Conservation (phyloP, 768 basidiomycete genomes). For the Phylloporus rhodoxanthus region DNA sequence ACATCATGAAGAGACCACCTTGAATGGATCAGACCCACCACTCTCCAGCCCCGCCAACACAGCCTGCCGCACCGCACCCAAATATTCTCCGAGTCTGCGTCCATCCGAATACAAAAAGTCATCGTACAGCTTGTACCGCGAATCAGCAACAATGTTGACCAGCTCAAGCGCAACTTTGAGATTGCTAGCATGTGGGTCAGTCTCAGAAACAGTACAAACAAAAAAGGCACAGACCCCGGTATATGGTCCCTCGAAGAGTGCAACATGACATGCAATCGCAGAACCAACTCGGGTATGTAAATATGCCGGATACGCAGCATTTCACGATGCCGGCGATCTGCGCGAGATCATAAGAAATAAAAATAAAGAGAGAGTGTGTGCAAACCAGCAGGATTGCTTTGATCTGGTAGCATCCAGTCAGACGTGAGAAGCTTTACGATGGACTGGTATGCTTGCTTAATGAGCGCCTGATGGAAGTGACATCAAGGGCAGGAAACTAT, state of each 20-base stretch:
- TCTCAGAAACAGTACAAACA: background rate
- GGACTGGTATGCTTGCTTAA: constrained; percentile 60
- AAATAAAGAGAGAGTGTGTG: background rate
- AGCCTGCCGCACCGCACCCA: constrained; percentile 66
- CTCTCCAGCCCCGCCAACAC: constrained; percentile 65
- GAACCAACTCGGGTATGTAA: constrained; percentile 83
- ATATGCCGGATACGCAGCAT: constrained; percentile 80
- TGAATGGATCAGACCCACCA: constrained; percentile 75
- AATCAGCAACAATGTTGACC: constrained; percentile 83
- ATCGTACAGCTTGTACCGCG: constrained; percentile 77
- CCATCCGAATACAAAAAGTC: constrained; percentile 67
- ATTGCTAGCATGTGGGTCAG: constrained; percentile 44
- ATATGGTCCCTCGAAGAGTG: constrained; percentile 57
- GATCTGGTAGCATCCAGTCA: constrained; percentile 68
- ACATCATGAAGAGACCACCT: constrained; percentile 31
- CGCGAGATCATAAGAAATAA: constrained; percentile 25
- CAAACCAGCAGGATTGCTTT: constrained; percentile 37
- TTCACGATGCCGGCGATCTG: constrained; percentile 55
- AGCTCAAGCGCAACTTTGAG: constrained; percentile 70
- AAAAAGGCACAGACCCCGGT: constrained; percentile 50
- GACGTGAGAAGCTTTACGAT: constrained; percentile 67
- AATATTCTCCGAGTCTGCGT: constrained; percentile 62
- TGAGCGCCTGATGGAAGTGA: constrained; percentile 38
- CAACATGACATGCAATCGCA: constrained; percentile 75
- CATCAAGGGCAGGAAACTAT: background rate